These are phyloP conservation scores for Aspergillus latus DNA, from an alignment of 2,329 filamentous ascomycete genomes.

Conservation along the genomic window DNA sequence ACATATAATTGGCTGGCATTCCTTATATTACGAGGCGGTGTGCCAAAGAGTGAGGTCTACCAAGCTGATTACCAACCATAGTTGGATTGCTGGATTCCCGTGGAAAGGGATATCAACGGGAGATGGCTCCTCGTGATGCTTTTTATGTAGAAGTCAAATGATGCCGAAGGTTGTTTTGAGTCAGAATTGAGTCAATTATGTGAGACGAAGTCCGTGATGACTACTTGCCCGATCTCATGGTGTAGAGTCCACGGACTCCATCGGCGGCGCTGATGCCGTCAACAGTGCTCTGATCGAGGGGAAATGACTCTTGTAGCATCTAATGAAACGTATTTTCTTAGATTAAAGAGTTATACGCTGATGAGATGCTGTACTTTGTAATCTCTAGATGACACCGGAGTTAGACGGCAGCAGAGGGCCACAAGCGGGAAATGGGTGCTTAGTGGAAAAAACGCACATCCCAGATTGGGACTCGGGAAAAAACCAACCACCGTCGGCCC, in stretches of 20 bases:
- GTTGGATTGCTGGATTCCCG: neutral
- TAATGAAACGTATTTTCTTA: neutral
- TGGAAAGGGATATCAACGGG: neutral
- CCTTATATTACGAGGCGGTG: neutral
- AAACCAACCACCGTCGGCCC: conserved; percentile 27
- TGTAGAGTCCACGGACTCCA: neutral
- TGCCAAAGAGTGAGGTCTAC: neutral
- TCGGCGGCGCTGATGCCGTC: neutral
- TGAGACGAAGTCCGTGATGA: neutral
- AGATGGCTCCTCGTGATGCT: neutral
- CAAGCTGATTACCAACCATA: conserved; percentile 5
- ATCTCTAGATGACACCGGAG: conserved; percentile 1
- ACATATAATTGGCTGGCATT: neutral
- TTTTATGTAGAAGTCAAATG: neutral
- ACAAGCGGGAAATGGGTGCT: conserved; percentile 19
- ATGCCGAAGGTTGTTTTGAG: conserved; percentile 2
- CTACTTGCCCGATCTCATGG: neutral
- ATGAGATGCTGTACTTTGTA: neutral
- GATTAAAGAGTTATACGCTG: neutral
- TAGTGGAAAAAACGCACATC: conserved; percentile 25
- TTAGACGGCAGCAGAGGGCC: conserved; percentile 19
- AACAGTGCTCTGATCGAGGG: neutral
- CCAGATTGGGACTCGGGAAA: conserved; percentile 34
- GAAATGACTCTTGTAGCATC: neutral
- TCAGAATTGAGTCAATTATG: neutral